Percentiles rank a stretch among this genome's conserved stretches.
Evolutionary conservation across 352 stramenopile species (phyloP).

Genomic region (Pythium apleroticum): DNA sequence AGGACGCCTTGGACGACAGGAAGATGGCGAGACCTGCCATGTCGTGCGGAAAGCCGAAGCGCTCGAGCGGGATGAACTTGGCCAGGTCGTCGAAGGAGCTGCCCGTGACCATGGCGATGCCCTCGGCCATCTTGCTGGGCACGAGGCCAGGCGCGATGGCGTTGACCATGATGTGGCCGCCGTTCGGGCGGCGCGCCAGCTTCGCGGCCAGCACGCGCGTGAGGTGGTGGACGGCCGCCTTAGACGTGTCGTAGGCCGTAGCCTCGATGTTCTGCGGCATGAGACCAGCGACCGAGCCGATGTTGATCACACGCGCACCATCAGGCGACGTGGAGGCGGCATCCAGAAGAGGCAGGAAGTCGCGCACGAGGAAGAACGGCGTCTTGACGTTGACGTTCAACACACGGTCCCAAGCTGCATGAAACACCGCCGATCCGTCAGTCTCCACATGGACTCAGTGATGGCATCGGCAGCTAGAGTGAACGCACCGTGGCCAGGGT

Average conservation of each 20-base stretch:
- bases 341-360: constrained; percentile 90
- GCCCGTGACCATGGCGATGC: constrained; percentile 54
- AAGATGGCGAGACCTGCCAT: constrained; percentile 94
- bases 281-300: constrained; percentile 76
- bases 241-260: constrained; percentile 94
- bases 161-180: constrained; percentile 95
- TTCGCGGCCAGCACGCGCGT: constrained; percentile 91
- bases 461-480: neutral
- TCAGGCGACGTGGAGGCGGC: constrained; percentile 43
- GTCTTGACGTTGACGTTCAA: constrained; percentile 94
- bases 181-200: constrained; percentile 76
- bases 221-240: constrained; percentile 94
- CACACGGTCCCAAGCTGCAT: constrained; percentile 90
- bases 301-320: constrained; percentile 67
- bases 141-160: constrained; percentile 92
- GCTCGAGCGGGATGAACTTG: constrained; percentile 72
- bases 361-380: constrained; percentile 91
- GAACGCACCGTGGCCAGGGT: constrained; percentile 33
- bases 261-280: constrained; percentile 86
- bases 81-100: constrained; percentile 60
- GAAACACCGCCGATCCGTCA: neutral
- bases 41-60: constrained; percentile 87
- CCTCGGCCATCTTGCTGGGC: constrained; percentile 87
- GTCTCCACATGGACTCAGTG: neutral
- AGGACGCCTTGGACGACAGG: constrained; percentile 83